These are phyloP conservation scores for Polyporus arcularius DNA, from an alignment of 768 basidiomycete genomes.

Conservation along the genomic window DNA sequence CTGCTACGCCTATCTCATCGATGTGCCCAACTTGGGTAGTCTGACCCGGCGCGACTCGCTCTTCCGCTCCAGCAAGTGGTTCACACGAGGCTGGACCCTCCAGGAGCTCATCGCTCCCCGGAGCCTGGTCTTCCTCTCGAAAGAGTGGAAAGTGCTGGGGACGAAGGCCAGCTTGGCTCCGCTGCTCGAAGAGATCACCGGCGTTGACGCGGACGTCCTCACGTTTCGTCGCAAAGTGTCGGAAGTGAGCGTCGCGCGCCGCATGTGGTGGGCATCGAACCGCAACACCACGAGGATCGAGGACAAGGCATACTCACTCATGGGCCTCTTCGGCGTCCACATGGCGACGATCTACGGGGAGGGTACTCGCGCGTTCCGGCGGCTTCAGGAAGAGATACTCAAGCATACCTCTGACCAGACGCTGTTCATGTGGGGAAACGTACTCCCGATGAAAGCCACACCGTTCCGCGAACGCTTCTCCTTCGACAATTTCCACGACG, in stretches of 20 bases:
- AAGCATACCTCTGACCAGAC: conserved; percentile 17
- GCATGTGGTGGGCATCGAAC: conserved; percentile 18
- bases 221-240: conserved; percentile 10
- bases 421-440: conserved; percentile 14
- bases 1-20: conserved; percentile 14
- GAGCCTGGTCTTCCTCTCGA: conserved; percentile 9
- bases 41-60: neutral
- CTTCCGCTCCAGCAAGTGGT: conserved; percentile 9
- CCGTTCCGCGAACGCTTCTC: conserved; percentile 10
- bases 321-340: conserved; percentile 19
- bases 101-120: conserved; percentile 17
- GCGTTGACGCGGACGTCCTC: conserved; percentile 15
- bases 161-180: conserved; percentile 13
- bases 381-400: conserved; percentile 19
- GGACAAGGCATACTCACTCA: conserved; percentile 18
- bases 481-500: conserved; percentile 9
- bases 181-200: conserved; percentile 11
- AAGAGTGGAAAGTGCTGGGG: conserved; percentile 10
- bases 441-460: conserved; percentile 3
- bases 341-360: conserved; percentile 17
- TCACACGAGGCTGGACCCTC: conserved; percentile 16
- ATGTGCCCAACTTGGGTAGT: conserved; percentile 3
- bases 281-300: conserved; percentile 14
- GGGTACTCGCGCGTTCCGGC: conserved; percentile 9
- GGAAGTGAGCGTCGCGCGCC: conserved; percentile 18